Evolutionary conservation across 2,329 filamentous ascomycete genomes (phyloP).

Genomic region (Fusarium sp.): DNA sequence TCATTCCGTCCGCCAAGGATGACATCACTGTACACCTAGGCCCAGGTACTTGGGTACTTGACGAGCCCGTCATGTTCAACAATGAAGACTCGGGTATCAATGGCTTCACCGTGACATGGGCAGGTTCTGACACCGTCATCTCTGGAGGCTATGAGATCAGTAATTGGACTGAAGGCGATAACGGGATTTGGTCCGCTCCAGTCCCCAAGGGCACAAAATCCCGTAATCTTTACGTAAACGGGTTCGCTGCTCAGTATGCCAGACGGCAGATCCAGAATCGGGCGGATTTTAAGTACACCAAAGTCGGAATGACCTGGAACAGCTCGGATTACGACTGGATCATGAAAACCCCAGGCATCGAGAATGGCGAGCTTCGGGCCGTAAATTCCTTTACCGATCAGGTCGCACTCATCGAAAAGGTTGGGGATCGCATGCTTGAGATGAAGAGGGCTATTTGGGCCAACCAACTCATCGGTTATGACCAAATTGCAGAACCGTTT

Average conservation of each 20-base stretch:
- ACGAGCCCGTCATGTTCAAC: background rate
- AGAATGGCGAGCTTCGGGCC: background rate
- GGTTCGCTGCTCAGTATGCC: background rate
- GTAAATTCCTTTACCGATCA: background rate
- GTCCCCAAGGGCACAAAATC: background rate
- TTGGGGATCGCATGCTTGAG: background rate
- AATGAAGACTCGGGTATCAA: background rate
- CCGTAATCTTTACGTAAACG: background rate
- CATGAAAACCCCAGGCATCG: background rate
- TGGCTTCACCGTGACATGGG: background rate
- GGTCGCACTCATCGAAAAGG: background rate
- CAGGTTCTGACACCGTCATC: background rate
- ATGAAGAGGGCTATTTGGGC: background rate
- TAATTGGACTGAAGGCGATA: background rate
- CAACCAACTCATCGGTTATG: slow-evolving; percentile 5
- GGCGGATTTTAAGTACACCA: background rate
- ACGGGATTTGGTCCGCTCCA: background rate
- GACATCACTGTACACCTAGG: background rate
- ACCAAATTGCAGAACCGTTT: background rate
- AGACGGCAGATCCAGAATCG: background rate
- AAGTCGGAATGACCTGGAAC: slow-evolving; percentile 4
- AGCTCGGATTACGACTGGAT: slow-evolving; percentile 3
- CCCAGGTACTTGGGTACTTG: background rate
- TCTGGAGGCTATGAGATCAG: background rate
- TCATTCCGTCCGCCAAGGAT: background rate